These are phyloP conservation scores for Stereocaulon alpinum DNA, from an alignment of 495 filamentous ascomycete species.

Conservation along the genomic window DNA sequence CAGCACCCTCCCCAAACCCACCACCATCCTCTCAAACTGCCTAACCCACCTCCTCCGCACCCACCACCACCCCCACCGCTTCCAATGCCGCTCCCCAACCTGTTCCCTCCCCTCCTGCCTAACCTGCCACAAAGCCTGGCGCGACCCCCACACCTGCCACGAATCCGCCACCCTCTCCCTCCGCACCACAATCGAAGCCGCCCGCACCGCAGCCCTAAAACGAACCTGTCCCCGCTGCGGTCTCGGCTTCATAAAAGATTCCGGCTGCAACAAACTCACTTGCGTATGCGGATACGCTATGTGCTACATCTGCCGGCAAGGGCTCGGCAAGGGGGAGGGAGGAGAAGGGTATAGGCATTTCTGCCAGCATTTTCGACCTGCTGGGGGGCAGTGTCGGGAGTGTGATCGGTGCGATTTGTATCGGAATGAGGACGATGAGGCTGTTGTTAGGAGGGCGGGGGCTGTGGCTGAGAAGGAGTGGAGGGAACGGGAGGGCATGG, in stretches of 20 bases:
- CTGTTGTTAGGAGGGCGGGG: constrained; percentile 61
- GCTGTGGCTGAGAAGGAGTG: constrained; percentile 74
- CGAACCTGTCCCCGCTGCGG: constrained; percentile 87
- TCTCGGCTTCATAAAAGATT: constrained; percentile 80
- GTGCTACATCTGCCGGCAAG: constrained; percentile 80
- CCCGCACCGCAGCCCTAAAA: constrained; percentile 87
- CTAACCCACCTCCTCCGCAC: constrained; percentile 50
- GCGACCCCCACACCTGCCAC: constrained; percentile 57
- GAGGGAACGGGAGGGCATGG: constrained; percentile 52
- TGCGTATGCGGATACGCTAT: constrained; percentile 96
- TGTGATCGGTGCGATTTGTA: constrained; percentile 90
- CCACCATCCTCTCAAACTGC: constrained; percentile 39
- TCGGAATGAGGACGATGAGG: constrained; percentile 73
- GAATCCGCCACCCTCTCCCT: constrained; percentile 56
- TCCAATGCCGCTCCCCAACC: constrained; percentile 55
- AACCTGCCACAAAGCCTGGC: constrained; percentile 56
- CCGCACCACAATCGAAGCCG: constrained; percentile 77
- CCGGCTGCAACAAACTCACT: constrained; percentile 94
- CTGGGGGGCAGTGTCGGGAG: constrained; percentile 59
- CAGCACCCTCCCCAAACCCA: constrained; percentile 29
- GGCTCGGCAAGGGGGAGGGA: constrained; percentile 34
- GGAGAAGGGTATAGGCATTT: constrained; percentile 79
- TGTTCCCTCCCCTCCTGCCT: constrained; percentile 69
- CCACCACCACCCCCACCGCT: constrained; percentile 55
- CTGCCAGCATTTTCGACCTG: constrained; percentile 83